Base-by-base conservation (phyloP, 768 basidiomycete genomes). In the Mycena galopus region DNA sequence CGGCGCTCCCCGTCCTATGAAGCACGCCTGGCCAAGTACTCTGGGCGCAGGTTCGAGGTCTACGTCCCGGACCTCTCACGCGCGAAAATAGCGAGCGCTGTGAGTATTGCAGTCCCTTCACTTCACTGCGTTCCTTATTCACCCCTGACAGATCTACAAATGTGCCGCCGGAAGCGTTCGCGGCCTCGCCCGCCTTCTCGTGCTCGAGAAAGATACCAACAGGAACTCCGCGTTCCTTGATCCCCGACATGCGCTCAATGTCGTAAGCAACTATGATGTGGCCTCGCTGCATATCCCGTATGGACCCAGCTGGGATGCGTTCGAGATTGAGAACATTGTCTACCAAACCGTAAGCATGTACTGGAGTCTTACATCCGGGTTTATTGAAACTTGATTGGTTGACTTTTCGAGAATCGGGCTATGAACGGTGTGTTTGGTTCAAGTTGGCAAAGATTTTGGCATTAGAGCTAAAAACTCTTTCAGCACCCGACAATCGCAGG, bases 1-100 rank as follows among this genome's bases (percentile, higher is more conserved):
- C 82, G 90, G 19, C 85, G 90, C 37, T 91, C 90, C 1, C 90
- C 90, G 1, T 91, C 90, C 11, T 90, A 92, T 73, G 90, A 91
- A 81, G 86, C 90, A 30, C 85, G 90, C 3, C 84, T 91, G 9
- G 82, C 88, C 30, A 92, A 92, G 78, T 91, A 92, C 77, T 83
- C 88, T 0, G 73, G 80, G 6, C 82, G 91, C 9, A 86, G 81
- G 5, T 91, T 88, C 68, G 91, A 92, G 76, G 84, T 91, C 23
- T 88, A 88, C 69, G 86, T 91, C 6, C 89, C 89, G 1, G 80
- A 82, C n/a, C 84, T 92, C 35, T 77, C 80, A 17, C 87, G 91
- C 14, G 79, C 78, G 7, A 84, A 88, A 44, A 80, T 92, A 35
- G 90, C n/a, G n/a, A n/a, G 92, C 76, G 90, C 90, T 11, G 91